Evolutionary conservation across 2,329 filamentous ascomycete species (phyloP).

Genomic region (Raffaelea arxii): DNA sequence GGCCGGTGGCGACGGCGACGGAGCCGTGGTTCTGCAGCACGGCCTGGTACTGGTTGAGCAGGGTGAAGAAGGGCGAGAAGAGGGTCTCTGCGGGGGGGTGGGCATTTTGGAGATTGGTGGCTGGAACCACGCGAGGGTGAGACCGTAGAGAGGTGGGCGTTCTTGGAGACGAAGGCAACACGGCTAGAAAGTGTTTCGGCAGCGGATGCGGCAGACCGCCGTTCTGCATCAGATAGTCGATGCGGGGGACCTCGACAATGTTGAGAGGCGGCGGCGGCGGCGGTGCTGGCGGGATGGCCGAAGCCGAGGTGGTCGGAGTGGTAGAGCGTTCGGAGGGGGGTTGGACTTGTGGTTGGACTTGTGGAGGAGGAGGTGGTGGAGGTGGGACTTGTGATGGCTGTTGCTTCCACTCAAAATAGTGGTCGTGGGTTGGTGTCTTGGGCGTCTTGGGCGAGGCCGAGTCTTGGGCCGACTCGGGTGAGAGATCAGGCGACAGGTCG

Average conservation of each 20-base stretch:
- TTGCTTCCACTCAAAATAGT: slow-evolving; percentile 27
- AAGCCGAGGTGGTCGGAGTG: slow-evolving; percentile 2
- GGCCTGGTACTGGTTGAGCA: slow-evolving; percentile 76
- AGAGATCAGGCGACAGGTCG: slow-evolving; percentile 36
- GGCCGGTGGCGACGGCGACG: slow-evolving; percentile 87
- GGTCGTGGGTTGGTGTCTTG: too few species aligned
- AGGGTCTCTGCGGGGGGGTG: slow-evolving; percentile 61
- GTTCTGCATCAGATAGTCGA: slow-evolving; percentile 87
- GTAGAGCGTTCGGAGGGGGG: slow-evolving; percentile 4
- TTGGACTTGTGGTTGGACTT: too few species aligned
- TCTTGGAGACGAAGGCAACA: slow-evolving; percentile 41
- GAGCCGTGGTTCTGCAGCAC: slow-evolving; percentile 81
- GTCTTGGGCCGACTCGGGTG: slow-evolving; percentile 38
- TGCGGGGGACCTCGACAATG: slow-evolving; percentile 62
- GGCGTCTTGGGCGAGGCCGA: slow-evolving; percentile 55
- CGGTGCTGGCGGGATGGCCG: slow-evolving; percentile 39
- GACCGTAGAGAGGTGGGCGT: too few species aligned
- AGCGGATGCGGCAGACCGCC: slow-evolving; percentile 67
- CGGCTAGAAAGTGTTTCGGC: slow-evolving; percentile 63
- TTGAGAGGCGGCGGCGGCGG: slow-evolving; percentile 70
- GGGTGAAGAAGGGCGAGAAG: slow-evolving; percentile 72
- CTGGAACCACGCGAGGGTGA: slow-evolving; percentile 25
- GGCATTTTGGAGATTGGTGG: slow-evolving; percentile 27
- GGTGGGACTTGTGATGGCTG: slow-evolving; percentile 27
- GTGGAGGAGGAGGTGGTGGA: slow-evolving; percentile 2